Conservation (phyloP, 2,329 filamentous ascomycete genomes). For the Microascus cirrosus region DNA sequence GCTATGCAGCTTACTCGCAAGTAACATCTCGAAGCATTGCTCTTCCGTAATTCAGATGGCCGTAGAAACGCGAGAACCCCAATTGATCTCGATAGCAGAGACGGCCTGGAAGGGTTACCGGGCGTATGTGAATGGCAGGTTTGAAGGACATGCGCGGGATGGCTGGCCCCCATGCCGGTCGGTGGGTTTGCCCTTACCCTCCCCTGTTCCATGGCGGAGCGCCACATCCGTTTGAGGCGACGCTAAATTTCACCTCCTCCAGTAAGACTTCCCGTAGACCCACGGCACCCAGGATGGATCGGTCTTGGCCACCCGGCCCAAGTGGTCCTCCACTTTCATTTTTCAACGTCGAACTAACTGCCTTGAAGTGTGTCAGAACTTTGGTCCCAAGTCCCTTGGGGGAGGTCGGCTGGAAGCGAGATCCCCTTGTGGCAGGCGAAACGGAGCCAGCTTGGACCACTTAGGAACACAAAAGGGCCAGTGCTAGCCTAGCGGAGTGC, state of each 20-base stretch:
- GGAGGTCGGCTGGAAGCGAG: not conserved
- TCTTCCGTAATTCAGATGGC: not conserved
- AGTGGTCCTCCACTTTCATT: not conserved
- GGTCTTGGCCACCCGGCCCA: not conserved
- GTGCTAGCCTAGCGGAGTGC: not conserved
- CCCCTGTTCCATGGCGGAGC: constrained; percentile 1
- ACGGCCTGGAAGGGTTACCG: not conserved
- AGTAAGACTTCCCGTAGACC: not conserved
- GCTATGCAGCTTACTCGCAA: not conserved
- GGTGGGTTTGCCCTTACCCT: not conserved
- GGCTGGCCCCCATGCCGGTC: not conserved
- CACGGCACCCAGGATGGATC: not conserved
- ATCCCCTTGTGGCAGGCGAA: not conserved
- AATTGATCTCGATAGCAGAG: not conserved
- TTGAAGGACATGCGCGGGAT: not conserved
- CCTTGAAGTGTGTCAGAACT: not conserved
- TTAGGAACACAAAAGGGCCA: not conserved
- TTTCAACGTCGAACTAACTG: not conserved
- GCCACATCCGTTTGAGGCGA: constrained; percentile 1
- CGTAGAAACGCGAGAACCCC: not conserved
- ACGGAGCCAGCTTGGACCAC: not conserved
- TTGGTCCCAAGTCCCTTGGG: not conserved
- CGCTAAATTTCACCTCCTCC: constrained; percentile 4
- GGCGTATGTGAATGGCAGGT: not conserved
- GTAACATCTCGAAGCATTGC: not conserved